phyloP scores from a whole-genome alignment of 192 early-diverging fungal species.

The Gigaspora rosea region DNA sequence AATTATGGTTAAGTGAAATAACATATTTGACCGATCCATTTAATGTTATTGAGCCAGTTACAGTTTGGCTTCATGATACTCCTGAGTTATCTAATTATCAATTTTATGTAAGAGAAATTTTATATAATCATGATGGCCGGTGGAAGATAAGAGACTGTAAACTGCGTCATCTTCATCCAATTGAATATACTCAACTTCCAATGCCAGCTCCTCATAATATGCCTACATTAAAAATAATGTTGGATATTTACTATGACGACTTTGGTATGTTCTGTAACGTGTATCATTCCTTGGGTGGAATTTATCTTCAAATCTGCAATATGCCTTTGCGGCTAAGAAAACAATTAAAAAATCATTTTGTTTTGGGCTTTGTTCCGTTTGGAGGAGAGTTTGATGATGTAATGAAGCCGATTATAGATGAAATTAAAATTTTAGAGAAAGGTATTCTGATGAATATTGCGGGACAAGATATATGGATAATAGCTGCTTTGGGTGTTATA shows the following conservation, averaged over 20 bases:
- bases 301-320: slow-evolving; percentile 11
- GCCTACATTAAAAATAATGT: no score
- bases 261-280: no score
- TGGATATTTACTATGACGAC: no score
- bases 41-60: no score
- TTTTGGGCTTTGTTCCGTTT: neutral
- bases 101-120: neutral
- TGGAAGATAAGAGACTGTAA: neutral
- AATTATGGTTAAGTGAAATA: no score
- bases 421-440: neutral
- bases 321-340: neutral
- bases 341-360: slow-evolving; percentile 15
- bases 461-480: neutral
- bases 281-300: no score
- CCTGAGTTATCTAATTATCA: no score
- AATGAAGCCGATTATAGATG: neutral
- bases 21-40: no score
- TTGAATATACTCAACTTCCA: neutral
- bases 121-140: neutral
- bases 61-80: no score
- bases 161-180: neutral
- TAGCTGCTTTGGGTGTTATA: neutral
- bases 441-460: neutral
- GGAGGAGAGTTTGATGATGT: slow-evolving; percentile 2
- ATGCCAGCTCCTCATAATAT: neutral